A percentile compares a stretch with the other conserved stretches of the same genome.
These are phyloP conservation scores for Pyronema domesticum DNA, from an alignment of 495 filamentous ascomycete species.

Conservation along the genomic window DNA sequence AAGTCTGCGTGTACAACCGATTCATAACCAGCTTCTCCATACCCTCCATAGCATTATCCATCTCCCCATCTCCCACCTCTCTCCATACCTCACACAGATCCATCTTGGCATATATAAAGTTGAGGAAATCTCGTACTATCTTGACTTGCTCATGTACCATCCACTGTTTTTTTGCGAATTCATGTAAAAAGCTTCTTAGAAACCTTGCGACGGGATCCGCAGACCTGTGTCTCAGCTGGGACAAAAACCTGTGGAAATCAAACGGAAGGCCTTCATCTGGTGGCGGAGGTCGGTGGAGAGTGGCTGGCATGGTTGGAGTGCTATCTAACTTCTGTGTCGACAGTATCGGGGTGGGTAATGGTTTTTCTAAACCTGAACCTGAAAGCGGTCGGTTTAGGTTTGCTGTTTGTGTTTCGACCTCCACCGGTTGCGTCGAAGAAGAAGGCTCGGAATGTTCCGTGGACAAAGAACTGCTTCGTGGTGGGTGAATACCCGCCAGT, in stretches of 20 bases:
- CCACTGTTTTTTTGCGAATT: slow-evolving; percentile 97
- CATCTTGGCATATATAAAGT: slow-evolving; percentile 99
- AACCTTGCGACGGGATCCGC: slow-evolving; percentile 94
- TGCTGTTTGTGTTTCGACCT: background rate
- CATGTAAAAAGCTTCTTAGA: slow-evolving; percentile 77
- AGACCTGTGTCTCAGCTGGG: slow-evolving; percentile 84
- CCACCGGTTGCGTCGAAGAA: background rate
- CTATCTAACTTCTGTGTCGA: slow-evolving; percentile 10
- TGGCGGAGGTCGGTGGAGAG: slow-evolving; percentile 50
- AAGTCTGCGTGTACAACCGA: slow-evolving; percentile 84
- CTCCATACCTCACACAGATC: slow-evolving; percentile 95
- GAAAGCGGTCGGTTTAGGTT: background rate
- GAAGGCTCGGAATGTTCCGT: background rate
- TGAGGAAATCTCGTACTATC: slow-evolving; percentile 88
- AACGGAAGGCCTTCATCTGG: slow-evolving; percentile 81
- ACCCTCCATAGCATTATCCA: slow-evolving; percentile 93
- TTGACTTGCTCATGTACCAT: slow-evolving; percentile 99
- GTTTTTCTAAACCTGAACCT: background rate
- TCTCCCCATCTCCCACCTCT: slow-evolving; percentile 86
- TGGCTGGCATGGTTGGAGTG: slow-evolving; percentile 34
- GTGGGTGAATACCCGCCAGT: slow-evolving; percentile 24
- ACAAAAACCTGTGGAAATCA: slow-evolving; percentile 93
- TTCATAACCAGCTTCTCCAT: slow-evolving; percentile 99
- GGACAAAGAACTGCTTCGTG: background rate
- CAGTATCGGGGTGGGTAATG: background rate